These are phyloP conservation scores for Massariosphaeria phaeospora DNA, from an alignment of 495 filamentous ascomycete species.

Conservation along the genomic window DNA sequence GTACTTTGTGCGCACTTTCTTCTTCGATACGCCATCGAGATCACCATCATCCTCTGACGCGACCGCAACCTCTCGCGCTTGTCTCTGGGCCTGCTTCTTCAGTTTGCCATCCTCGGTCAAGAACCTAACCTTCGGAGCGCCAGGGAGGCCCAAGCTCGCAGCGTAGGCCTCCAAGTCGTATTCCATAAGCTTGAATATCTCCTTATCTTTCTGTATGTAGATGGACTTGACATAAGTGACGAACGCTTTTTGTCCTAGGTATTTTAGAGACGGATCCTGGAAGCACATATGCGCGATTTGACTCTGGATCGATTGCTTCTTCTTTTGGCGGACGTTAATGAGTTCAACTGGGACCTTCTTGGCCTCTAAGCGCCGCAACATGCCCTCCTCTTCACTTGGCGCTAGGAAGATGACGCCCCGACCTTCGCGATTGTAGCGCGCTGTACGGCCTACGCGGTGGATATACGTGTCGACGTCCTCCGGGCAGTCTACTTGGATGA, in stretches of 20 bases:
- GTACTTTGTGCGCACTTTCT: slow-evolving; percentile 77
- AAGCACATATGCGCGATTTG: slow-evolving; percentile 91
- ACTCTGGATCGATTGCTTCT: slow-evolving; percentile 76
- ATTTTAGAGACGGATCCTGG: slow-evolving; percentile 90
- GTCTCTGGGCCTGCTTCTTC: slow-evolving; percentile 77
- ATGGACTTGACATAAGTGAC: slow-evolving; percentile 78
- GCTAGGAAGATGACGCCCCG: slow-evolving; percentile 87
- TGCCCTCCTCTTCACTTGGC: slow-evolving; percentile 82
- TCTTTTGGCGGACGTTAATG: slow-evolving; percentile 82
- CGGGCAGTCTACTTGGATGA: slow-evolving; percentile 89
- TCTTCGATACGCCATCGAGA: slow-evolving; percentile 39
- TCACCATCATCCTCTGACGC: slow-evolving; percentile 43
- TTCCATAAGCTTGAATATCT: slow-evolving; percentile 75
- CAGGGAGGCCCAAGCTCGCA: slow-evolving; percentile 77
- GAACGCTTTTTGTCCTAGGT: slow-evolving; percentile 93
- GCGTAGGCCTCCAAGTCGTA: slow-evolving; percentile 82
- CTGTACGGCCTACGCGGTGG: slow-evolving; percentile 90
- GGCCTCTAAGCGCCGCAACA: slow-evolving; percentile 73
- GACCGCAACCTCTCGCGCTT: slow-evolving; percentile 48
- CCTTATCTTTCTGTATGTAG: slow-evolving; percentile 86
- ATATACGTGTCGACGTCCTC: slow-evolving; percentile 98
- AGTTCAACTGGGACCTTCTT: slow-evolving; percentile 82
- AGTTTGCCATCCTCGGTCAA: slow-evolving; percentile 81
- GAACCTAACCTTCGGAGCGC: slow-evolving; percentile 85
- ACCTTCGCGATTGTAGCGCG: slow-evolving; percentile 83